These are phyloP conservation scores for Penicillium ucsense DNA, from an alignment of 495 filamentous ascomycete species.

Conservation along the genomic window DNA sequence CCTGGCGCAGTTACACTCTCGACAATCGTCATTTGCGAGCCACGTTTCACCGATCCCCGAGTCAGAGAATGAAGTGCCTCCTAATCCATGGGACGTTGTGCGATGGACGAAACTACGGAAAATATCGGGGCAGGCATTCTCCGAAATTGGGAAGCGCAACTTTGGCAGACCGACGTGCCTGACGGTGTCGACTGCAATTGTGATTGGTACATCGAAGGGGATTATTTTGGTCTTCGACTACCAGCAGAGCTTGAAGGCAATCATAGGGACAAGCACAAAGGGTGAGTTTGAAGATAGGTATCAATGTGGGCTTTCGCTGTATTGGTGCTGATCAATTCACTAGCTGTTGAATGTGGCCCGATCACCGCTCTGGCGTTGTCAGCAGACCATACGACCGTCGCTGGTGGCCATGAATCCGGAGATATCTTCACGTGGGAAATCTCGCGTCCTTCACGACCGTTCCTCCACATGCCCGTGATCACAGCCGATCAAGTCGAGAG, in stretches of 20 bases:
- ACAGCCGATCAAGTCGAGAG: slow-evolving; percentile 53
- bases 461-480: slow-evolving; percentile 77
- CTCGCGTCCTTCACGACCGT: slow-evolving; percentile 66
- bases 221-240: slow-evolving; percentile 95
- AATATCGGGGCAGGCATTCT: slow-evolving; percentile 80
- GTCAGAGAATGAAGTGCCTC: slow-evolving; percentile 51
- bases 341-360: slow-evolving; percentile 83
- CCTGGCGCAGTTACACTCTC: slow-evolving; percentile 63
- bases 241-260: slow-evolving; percentile 84
- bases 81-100: slow-evolving; percentile 89
- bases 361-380: slow-evolving; percentile 84
- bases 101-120: slow-evolving; percentile 92
- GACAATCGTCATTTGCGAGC: slow-evolving; percentile 61
- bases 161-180: slow-evolving; percentile 90
- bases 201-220: slow-evolving; percentile 86
- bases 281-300: slow-evolving; percentile 28
- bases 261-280: slow-evolving; percentile 91
- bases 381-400: slow-evolving; percentile 85
- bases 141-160: slow-evolving; percentile 86
- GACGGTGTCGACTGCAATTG: slow-evolving; percentile 80
- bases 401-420: slow-evolving; percentile 79
- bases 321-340: background rate
- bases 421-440: slow-evolving; percentile 98
- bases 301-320: too few species aligned
- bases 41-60: slow-evolving; percentile 42